phyloP scores from a whole-genome alignment of 768 basidiomycete species.

The Leccinum subtestaceum region DNA sequence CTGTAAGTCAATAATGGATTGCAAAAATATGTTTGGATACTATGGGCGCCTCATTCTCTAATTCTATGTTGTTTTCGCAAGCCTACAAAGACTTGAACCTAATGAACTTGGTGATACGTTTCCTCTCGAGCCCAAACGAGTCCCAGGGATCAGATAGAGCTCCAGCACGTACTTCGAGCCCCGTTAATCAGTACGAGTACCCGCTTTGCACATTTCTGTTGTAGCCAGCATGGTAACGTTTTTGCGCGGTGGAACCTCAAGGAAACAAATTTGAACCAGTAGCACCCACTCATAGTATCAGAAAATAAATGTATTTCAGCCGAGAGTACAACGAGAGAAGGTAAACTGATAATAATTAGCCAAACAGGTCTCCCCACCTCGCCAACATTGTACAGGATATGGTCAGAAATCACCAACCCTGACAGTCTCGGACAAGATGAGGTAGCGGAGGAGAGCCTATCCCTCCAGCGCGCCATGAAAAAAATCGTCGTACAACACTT shows the following conservation, averaged over 20 bases:
- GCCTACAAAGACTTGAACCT: neutral
- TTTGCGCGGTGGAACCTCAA: neutral
- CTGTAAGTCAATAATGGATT: too few species aligned
- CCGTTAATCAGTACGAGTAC: neutral
- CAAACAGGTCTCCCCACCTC: neutral
- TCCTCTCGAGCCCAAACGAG: neutral
- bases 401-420: constrained; percentile 2
- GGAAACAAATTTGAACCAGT: neutral
- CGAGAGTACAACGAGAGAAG: neutral
- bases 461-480: neutral
- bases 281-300: too few species aligned
- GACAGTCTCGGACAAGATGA: neutral
- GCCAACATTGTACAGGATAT: neutral
- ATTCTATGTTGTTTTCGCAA: neutral
- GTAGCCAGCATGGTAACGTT: neutral
- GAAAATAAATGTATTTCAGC: constrained; percentile 6
- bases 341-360: constrained; percentile 7
- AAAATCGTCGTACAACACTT: constrained; percentile 5
- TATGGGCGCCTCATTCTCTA: too few species aligned
- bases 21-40: too few species aligned
- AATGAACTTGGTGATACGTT: neutral
- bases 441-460: neutral
- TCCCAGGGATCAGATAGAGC: neutral
- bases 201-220: neutral
- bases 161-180: neutral